Base-by-base conservation (phyloP, 2,329 filamentous ascomycete genomes). In the Coleophoma cylindrospora region DNA sequence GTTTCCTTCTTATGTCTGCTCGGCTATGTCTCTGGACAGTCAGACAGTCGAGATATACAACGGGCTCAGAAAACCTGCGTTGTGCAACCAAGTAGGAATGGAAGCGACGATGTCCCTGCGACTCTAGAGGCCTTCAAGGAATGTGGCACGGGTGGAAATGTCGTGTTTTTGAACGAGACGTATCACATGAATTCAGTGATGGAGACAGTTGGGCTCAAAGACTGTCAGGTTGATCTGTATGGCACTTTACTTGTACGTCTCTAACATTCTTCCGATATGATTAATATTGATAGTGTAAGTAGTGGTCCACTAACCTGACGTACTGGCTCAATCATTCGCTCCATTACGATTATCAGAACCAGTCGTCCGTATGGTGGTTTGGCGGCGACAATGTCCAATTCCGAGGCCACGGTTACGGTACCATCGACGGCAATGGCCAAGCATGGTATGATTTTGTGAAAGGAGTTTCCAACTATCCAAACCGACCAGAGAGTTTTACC, bases 381-480 rank as follows among this genome's bases (percentile, higher is more conserved):
- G 76, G 77, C 32, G 79, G 79, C 11, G 64, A 74, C 12, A 69
- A 72, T 32, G 64, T 83, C 21, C 62, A 66, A 8, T 69, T 75
- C 52, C 65, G 74, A 22, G 77, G 77, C 17, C 64, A 73, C 53
- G 73, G 73, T 19, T 60, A 62, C 15, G 79, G 79, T 8, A 78
- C 74, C 4, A n/a, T 82, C 17, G 71, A 83, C 58, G 80, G 80
- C 10, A 83, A 83, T 57, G 80, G 80, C 2, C 75, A 82, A 57
- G 70, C 72, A 3, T 84, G 80, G 80, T 83, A 83, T 57, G 70
- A 78, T 52, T 76, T 72, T 61, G 70, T 71, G 45, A 61, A 66
- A 27, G 66, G 69, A 13, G 57, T 58, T 11, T 70, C 68, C 33
- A 80, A 80, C 53, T 68, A 75, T 50, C 67, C 72, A 3, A 64